Evolutionary conservation across 2,329 filamentous ascomycete species (phyloP).

Genomic region (Colletotrichum noveboracense): DNA sequence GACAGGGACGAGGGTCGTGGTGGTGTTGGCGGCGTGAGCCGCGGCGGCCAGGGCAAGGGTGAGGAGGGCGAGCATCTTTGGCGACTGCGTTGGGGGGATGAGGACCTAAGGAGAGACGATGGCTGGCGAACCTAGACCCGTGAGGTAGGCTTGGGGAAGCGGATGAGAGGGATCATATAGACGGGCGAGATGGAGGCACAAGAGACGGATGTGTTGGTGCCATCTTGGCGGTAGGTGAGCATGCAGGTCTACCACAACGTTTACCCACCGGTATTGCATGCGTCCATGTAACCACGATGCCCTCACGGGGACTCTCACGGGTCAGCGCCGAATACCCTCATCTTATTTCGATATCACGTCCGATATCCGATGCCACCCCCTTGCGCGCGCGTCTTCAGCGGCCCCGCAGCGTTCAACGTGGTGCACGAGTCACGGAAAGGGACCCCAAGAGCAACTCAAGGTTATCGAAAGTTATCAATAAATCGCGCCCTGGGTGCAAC

Average conservation of each 20-base stretch:
- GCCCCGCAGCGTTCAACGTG: background rate
- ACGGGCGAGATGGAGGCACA: background rate
- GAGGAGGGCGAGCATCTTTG: conserved; percentile 10
- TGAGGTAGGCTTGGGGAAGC: background rate
- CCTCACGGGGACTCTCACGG: background rate
- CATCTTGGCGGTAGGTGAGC: background rate
- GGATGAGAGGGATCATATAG: background rate
- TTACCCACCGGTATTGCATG: background rate
- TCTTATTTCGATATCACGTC: conserved; percentile 1
- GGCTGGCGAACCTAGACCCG: background rate
- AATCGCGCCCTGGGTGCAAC: background rate
- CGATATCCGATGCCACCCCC: background rate
- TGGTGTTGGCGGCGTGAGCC: conserved; percentile 11
- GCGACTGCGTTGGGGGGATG: background rate
- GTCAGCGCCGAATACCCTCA: background rate
- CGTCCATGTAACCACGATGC: conserved; percentile 1
- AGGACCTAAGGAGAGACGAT: background rate
- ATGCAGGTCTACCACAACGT: background rate
- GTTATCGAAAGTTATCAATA: conserved; percentile 5
- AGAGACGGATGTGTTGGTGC: background rate
- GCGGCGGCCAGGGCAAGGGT: conserved; percentile 9
- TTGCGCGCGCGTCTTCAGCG: background rate
- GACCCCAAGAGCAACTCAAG: background rate
- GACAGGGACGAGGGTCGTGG: background rate
- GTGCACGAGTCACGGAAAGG: conserved; percentile 13